phyloP scores from a whole-genome alignment of 2,329 filamentous ascomycete genomes.

The Ceratocystis cacaofunesta region DNA sequence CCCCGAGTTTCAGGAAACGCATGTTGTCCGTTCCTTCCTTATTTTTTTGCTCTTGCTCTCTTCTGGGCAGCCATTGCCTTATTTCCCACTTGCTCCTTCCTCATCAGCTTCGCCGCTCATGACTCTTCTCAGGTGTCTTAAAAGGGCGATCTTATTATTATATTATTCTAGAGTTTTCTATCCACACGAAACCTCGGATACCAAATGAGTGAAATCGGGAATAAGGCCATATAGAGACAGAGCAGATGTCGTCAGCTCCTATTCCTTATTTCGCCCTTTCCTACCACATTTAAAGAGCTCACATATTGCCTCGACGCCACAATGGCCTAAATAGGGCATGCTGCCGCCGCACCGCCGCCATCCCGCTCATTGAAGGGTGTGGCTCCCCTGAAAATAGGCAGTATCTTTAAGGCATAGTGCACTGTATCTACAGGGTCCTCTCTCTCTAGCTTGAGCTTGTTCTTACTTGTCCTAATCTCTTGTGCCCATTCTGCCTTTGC shows the following conservation, averaged over 20 bases:
- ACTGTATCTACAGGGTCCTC: background rate
- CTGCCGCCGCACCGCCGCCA: background rate
- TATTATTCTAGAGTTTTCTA: conserved; percentile 1
- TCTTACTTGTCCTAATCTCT: background rate
- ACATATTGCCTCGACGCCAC: background rate
- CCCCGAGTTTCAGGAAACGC: background rate
- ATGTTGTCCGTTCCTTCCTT: background rate
- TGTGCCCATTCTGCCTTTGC: background rate
- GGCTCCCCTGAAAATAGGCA: background rate
- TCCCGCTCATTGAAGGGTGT: background rate
- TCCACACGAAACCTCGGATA: background rate
- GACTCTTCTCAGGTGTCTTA: too few species aligned
- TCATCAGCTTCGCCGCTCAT: too few species aligned
- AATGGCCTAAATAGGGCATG: background rate
- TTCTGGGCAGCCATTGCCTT: background rate
- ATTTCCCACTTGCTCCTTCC: background rate
- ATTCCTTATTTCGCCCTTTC: background rate
- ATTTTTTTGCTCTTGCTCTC: background rate
- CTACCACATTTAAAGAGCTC: background rate
- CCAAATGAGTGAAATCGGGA: too few species aligned
- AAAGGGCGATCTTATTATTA: background rate
- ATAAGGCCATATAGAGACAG: background rate
- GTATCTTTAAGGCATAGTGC: background rate
- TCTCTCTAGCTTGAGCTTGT: background rate
- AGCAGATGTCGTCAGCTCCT: background rate